Base-by-base conservation (phyloP, 1,139 yeast species). In the Pichia sp. region DNA sequence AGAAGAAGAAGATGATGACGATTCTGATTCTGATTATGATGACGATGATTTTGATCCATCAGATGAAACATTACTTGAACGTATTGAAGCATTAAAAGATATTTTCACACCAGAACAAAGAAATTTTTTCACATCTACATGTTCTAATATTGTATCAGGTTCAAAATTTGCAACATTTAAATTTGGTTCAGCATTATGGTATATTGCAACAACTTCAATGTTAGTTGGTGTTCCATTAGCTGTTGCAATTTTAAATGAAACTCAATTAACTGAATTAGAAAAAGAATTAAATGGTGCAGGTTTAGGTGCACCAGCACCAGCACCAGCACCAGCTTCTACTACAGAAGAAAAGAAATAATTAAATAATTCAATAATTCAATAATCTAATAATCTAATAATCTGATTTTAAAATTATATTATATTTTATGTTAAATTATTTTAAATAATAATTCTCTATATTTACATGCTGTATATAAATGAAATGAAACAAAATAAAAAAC, bases 171-270 rank as follows among this genome's bases (percentile, higher is more conserved):
- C 80, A 32, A 67, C 80, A 48, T 62, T 69, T 51, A 78, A 76
- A 56, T 73, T 87, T 47, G 96, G 97, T 49, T 75, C 76, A 57
- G 70, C 85, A 41, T 73, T 90, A 54, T 94, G 97, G 97, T 74
- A 83, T 49, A 58, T 87, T 51, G 82, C 97, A 31, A 82, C 97
- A 22, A 78, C 94, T 44, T 81, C 87, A 35, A 70, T 94, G 59
- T 76, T 92, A 55, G 73, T 92, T 60, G 97, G 97, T 62, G 96
- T 89, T 46, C 98, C 98, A 52, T 74, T 87, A 57, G 82, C 96
- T 7, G 73, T 92, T 61, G 86, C 96, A 44, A 85, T 90, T 56
- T 75, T 90, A 60, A 81, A 90, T 51, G 98, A 90, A 71, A 92
- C 89, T 61, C 97, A 90, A 70, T 76, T 90, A 63, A 81, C 53